phyloP scores from a whole-genome alignment of 345 rosid genomes.

The Cardamine occulta region DNA sequence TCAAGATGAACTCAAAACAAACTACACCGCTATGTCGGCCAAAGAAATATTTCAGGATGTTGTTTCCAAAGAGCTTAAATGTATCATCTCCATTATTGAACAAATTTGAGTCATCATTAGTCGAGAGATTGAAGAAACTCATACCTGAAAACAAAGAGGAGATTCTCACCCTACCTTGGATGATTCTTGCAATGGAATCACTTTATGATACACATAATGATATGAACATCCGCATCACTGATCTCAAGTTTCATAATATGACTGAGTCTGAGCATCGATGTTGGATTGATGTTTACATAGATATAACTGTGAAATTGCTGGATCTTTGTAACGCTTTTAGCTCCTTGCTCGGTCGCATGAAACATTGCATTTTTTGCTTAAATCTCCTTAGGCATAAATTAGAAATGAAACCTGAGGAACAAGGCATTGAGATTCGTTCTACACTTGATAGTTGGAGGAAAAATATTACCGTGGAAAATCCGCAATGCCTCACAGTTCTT shows the following conservation, averaged over 20 bases:
- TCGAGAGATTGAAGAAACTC: no score
- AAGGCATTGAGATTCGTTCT: constrained; percentile 48
- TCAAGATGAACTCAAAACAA: no score
- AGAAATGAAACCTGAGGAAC: constrained; percentile 51
- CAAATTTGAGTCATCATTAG: no score
- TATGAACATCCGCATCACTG: constrained; percentile 26
- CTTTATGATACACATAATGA: no score
- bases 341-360: constrained; percentile 59
- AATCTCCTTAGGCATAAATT: constrained; percentile 50
- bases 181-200: no score
- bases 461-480: constrained; percentile 52
- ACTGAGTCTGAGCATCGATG: constrained; percentile 66
- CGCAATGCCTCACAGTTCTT: constrained; percentile 51
- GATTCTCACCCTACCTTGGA: no score
- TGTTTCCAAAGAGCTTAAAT: no score
- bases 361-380: constrained; percentile 59
- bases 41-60: no score
- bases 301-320: constrained; percentile 71
- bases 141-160: no score
- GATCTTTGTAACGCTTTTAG: constrained; percentile 64
- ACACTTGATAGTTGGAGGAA: constrained; percentile 69
- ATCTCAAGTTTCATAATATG: constrained; percentile 63
- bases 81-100: no score
- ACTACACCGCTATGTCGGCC: no score
- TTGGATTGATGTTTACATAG: constrained; percentile 68